A percentile compares a stretch with the other conserved stretches of the same genome.
These are phyloP conservation scores for Tubosaeta sp. DNA, from an alignment of 768 basidiomycete species.

Conservation along the genomic window DNA sequence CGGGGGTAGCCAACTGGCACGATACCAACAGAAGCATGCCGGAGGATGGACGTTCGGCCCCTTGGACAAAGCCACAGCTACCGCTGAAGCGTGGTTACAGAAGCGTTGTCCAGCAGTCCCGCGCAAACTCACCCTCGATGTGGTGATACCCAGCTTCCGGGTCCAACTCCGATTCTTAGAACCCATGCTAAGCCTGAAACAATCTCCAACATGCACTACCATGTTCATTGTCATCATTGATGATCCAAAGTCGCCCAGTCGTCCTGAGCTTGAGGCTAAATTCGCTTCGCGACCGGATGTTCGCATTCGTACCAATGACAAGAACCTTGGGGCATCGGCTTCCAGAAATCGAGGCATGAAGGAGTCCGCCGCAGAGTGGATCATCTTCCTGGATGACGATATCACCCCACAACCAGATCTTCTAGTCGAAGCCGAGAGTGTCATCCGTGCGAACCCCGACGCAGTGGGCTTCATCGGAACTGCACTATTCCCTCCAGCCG, in stretches of 20 bases:
- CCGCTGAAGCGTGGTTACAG: constrained; percentile 36
- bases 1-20: constrained; percentile 43
- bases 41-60: constrained; percentile 46
- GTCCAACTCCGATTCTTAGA: constrained; percentile 44
- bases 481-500: constrained; percentile 44
- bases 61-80: constrained; percentile 38
- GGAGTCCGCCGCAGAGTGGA: constrained; percentile 56
- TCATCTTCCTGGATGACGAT: constrained; percentile 60
- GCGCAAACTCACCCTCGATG: constrained; percentile 47
- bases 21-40: constrained; percentile 45
- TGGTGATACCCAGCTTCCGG: constrained; percentile 55
- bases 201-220: constrained; percentile 39
- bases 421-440: constrained; percentile 42
- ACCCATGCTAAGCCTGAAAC: constrained; percentile 40
- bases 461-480: constrained; percentile 56
- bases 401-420: constrained; percentile 40
- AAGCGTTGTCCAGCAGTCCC: constrained; percentile 15
- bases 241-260: constrained; percentile 41
- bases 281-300: constrained; percentile 46
- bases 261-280: constrained; percentile 35
- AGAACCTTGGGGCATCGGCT: constrained; percentile 49
- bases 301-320: constrained; percentile 47
- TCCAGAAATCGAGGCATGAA: constrained; percentile 52
- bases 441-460: constrained; percentile 41
- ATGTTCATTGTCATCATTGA: constrained; percentile 62